A percentile compares a stretch with the other conserved stretches of the same genome.
These are phyloP conservation scores for Ceratonia siliqua DNA, from an alignment of 306 rosid species.

Conservation along the genomic window DNA sequence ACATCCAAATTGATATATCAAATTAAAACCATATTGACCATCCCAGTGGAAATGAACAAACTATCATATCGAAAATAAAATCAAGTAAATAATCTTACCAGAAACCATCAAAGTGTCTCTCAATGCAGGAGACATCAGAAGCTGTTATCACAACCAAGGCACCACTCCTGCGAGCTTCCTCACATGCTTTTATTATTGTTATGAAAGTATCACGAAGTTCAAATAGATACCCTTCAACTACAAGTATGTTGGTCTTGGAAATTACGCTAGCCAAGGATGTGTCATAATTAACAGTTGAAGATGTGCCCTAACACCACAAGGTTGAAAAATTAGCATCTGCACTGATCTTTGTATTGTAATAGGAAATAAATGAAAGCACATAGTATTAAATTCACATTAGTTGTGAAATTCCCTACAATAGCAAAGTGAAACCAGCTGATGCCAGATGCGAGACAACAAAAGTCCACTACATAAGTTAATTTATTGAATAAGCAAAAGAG, in stretches of 20 bases:
- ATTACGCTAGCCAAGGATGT: conserved; percentile 64
- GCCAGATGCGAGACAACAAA: too few relatives aligned
- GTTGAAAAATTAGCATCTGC: conserved; percentile 38
- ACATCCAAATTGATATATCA: too few relatives aligned
- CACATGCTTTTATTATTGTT: conserved; percentile 69
- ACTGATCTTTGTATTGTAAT: neutral
- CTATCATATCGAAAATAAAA: neutral
- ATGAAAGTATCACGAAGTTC: conserved; percentile 86
- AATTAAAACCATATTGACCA: too few relatives aligned
- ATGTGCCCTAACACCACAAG: conserved; percentile 79
- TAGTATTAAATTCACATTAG: too few relatives aligned
- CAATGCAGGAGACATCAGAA: conserved; percentile 89
- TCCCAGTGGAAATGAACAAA: conserved; percentile 5
- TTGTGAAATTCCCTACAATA: neutral
- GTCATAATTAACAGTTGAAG: conserved; percentile 75
- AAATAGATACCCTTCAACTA: conserved; percentile 90
- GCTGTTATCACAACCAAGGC: conserved; percentile 92
- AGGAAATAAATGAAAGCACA: conserved; percentile 20
- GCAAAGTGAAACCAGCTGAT: neutral
- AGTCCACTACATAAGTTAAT: too few relatives aligned
- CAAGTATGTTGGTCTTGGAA: conserved; percentile 75
- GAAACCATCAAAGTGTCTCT: conserved; percentile 83
- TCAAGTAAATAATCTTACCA: conserved; percentile 52
- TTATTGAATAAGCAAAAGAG: too few relatives aligned
- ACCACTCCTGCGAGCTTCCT: conserved; percentile 73